These are phyloP conservation scores for Tuber umbilicatum DNA, from an alignment of 495 filamentous ascomycete species.

Conservation along the genomic window DNA sequence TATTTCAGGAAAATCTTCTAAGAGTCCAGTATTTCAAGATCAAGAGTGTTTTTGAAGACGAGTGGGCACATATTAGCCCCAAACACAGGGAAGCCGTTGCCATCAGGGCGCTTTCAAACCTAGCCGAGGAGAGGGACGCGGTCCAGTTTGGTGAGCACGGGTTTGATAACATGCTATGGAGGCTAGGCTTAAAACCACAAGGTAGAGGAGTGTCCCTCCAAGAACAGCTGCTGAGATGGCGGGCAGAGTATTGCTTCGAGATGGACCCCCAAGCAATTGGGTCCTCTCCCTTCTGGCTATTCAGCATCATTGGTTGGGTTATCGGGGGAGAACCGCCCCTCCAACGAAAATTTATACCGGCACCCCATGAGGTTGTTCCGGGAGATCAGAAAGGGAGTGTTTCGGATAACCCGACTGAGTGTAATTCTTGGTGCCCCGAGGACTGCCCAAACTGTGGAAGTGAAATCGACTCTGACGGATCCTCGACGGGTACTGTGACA, in stretches of 20 bases:
- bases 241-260: constrained; percentile 35
- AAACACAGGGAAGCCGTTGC: constrained; percentile 21
- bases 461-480: constrained; percentile 2
- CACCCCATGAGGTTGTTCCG: not conserved
- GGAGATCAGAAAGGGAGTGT: not conserved
- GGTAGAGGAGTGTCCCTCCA: not conserved
- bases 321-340: constrained; percentile 18
- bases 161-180: constrained; percentile 15
- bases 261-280: constrained; percentile 27
- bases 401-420: not conserved
- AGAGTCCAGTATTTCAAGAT: constrained; percentile 25
- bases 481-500: not conserved
- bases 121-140: constrained; percentile 13
- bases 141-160: constrained; percentile 16
- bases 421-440: constrained; percentile 17
- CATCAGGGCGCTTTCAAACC: constrained; percentile 23
- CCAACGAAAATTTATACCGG: constrained; percentile 17
- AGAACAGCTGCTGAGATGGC: constrained; percentile 20
- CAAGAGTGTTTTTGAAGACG: constrained; percentile 22
- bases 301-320: constrained; percentile 26
- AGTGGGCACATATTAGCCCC: constrained; percentile 25
- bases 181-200: constrained; percentile 14
- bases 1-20: constrained; percentile 28
- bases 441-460: constrained; percentile 20
- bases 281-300: constrained; percentile 29